Percentiles rank a stretch among this genome's conserved stretches.
Conservation (phyloP, 2,329 filamentous ascomycete genomes). For the Paraphoma chrysanthemicola region DNA sequence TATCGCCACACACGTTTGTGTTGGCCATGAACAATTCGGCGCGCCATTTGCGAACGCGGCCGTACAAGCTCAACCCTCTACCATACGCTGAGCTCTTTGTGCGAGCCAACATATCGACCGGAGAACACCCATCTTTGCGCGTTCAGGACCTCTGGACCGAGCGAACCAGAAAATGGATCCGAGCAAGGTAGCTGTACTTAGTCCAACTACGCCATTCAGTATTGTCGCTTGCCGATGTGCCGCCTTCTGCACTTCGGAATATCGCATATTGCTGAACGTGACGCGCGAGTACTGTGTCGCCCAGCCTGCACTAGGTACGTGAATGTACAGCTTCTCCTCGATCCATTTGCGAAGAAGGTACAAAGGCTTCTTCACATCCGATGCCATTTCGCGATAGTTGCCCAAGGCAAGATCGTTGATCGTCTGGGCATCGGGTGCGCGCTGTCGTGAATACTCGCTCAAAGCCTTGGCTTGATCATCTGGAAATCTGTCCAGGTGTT, state of each 20-base stretch:
- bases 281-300: conserved; percentile 91
- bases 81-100: conserved; percentile 24
- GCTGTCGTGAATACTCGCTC: conserved; percentile 74
- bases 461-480: conserved; percentile 59
- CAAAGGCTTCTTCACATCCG: conserved; percentile 76
- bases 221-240: conserved; percentile 59
- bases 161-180: conserved; percentile 31
- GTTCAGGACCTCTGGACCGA: conserved; percentile 26
- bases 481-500: conserved; percentile 74
- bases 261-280: conserved; percentile 91
- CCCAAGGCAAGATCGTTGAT: conserved; percentile 92
- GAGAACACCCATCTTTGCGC: conserved; percentile 35
- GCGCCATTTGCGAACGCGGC: too few relatives aligned
- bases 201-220: conserved; percentile 36
- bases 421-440: conserved; percentile 79
- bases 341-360: conserved; percentile 85
- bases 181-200: conserved; percentile 21
- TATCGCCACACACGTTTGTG: too few relatives aligned
- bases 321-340: conserved; percentile 81
- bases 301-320: conserved; percentile 81
- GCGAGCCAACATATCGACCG: conserved; percentile 34
- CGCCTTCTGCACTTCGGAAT: conserved; percentile 78
- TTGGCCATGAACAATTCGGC: too few relatives aligned
- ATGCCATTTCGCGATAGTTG: conserved; percentile 95
- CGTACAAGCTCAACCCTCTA: conserved; percentile 7